Conservation (phyloP, 495 filamentous ascomycete genomes). For the Aspergillus leporis region DNA sequence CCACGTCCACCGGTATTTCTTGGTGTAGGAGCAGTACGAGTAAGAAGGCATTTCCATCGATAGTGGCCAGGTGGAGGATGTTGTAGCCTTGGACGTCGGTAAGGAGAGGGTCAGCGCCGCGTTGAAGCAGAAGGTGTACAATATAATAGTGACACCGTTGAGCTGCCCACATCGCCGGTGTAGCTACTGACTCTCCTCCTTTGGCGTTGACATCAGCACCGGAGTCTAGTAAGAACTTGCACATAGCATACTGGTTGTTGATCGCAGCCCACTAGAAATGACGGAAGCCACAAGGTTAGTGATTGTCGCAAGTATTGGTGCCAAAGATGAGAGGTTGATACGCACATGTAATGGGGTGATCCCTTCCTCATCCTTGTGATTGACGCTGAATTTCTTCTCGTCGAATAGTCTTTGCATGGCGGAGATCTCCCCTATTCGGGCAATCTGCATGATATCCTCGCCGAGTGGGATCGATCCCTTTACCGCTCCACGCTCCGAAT, state of each 20-base stretch:
- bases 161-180: slow-evolving; percentile 94
- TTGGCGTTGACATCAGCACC: slow-evolving; percentile 93
- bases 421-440: slow-evolving; percentile 79
- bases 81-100: slow-evolving; percentile 95
- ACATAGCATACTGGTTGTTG: slow-evolving; percentile 95
- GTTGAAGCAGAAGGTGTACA: slow-evolving; percentile 75
- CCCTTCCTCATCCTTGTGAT: slow-evolving; percentile 82
- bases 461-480: slow-evolving; percentile 58
- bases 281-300: slow-evolving; percentile 11
- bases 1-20: slow-evolving; percentile 87
- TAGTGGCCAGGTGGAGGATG: slow-evolving; percentile 92
- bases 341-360: slow-evolving; percentile 94
- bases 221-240: slow-evolving; percentile 86
- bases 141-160: slow-evolving; percentile 90
- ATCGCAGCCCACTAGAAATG: slow-evolving; percentile 91
- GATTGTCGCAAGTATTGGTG: neutral
- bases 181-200: slow-evolving; percentile 90
- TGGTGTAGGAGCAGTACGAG: slow-evolving; percentile 87
- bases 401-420: slow-evolving; percentile 89
- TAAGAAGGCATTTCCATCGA: slow-evolving; percentile 94
- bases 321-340: slow-evolving; percentile 6
- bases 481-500: slow-evolving; percentile 35
- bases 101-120: slow-evolving; percentile 86
- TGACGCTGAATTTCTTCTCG: slow-evolving; percentile 74
- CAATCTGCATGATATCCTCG: slow-evolving; percentile 94